Conservation (phyloP, 495 filamentous ascomycete species). For the Xylaria telfairii region DNA sequence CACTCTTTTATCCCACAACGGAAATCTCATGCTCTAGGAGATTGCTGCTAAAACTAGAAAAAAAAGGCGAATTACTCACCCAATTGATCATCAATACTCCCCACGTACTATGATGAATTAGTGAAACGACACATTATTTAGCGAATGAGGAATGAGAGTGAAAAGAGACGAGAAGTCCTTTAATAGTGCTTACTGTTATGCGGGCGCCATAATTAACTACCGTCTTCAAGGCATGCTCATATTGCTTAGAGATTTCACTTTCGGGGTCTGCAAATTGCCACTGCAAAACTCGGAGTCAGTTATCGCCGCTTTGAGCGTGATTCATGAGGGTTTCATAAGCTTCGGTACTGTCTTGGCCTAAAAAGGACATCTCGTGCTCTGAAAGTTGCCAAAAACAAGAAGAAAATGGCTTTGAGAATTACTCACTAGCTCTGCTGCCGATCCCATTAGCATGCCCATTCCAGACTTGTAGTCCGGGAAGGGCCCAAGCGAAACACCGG, state of each 20-base stretch:
- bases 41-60: too few relatives aligned
- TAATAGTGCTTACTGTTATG: slow-evolving; percentile 57
- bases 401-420: too few relatives aligned
- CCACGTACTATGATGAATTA: slow-evolving; percentile 53
- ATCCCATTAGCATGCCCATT: slow-evolving; percentile 76
- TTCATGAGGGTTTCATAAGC: too few relatives aligned
- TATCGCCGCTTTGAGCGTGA: too few relatives aligned
- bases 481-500: slow-evolving; percentile 91
- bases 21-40: too few relatives aligned
- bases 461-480: slow-evolving; percentile 86
- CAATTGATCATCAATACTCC: slow-evolving; percentile 95
- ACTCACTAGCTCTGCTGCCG: slow-evolving; percentile 74
- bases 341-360: too few relatives aligned
- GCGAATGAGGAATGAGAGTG: background rate
- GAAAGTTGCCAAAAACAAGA: too few relatives aligned
- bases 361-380: too few relatives aligned
- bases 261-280: slow-evolving; percentile 87
- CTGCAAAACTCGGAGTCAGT: too few relatives aligned
- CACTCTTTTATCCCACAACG: too few relatives aligned
- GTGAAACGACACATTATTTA: background rate
- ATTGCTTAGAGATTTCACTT: slow-evolving; percentile 81
- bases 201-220: slow-evolving; percentile 79
- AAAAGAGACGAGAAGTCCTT: background rate
- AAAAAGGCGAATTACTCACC: too few relatives aligned
- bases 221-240: slow-evolving; percentile 73